Percentiles rank a stretch among this genome's conserved stretches.
Conservation (phyloP, 768 basidiomycete species). For the Phanerochaete carnosa region DNA sequence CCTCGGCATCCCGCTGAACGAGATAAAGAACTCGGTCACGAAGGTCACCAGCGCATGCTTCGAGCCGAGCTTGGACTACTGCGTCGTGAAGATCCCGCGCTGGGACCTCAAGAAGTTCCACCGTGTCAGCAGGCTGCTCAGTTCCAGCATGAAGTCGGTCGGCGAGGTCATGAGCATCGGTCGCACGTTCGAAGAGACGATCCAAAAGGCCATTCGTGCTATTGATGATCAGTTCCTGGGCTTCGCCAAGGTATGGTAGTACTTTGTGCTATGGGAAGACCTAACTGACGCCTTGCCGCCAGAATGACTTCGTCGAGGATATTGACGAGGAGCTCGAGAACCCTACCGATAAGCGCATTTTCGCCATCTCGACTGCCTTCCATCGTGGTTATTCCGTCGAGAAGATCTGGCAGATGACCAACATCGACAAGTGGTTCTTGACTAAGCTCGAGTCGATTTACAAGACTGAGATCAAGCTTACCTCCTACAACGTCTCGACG, state of each 20-base stretch:
- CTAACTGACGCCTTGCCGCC: not conserved
- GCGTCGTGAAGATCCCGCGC: constrained; percentile 97
- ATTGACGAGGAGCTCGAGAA: constrained; percentile 92
- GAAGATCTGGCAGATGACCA: constrained; percentile 96
- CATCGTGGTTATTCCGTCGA: constrained; percentile 91
- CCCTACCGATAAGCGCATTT: constrained; percentile 96
- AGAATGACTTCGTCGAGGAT: constrained; percentile 87
- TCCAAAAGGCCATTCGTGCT: constrained; percentile 95
- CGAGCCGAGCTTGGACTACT: constrained; percentile 96
- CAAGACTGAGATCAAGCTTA: constrained; percentile 75
- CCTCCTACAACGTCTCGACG: constrained; percentile 60
- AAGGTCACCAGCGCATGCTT: constrained; percentile 97
- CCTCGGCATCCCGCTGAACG: constrained; percentile 94
- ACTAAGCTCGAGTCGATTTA: constrained; percentile 82
- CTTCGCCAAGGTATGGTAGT: constrained; percentile 69
- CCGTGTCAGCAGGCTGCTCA: constrained; percentile 85
- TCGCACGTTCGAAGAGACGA: constrained; percentile 96
- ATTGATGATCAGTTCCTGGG: constrained; percentile 96
- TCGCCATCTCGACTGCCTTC: constrained; percentile 93
- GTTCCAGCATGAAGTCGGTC: constrained; percentile 98
- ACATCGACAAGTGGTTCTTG: constrained; percentile 98
- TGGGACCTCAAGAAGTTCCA: constrained; percentile 99
- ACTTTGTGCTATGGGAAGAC: not conserved
- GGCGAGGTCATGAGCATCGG: constrained; percentile 99
- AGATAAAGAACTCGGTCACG: constrained; percentile 97